Base-by-base conservation (phyloP, 768 basidiomycete species). In the Russula vinacea region DNA sequence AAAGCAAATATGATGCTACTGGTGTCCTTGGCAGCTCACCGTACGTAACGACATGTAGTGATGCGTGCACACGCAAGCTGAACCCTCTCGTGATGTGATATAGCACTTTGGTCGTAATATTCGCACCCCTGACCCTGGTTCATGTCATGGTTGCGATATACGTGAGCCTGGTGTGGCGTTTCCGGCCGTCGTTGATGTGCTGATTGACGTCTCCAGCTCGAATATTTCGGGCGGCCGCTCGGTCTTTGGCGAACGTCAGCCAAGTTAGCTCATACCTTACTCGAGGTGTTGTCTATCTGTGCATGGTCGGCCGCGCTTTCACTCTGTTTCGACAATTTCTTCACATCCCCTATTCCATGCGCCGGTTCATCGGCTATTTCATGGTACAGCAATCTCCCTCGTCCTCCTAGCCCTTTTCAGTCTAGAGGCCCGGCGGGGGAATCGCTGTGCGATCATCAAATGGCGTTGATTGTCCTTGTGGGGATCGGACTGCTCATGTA, bases 301-400 rank as follows among this genome's bases (percentile, higher is more conserved):
- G 84, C 89, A n/a, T 96, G 93, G 92, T 92, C 91, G 62, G 90
- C 92, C 37, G 87, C 89, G 17, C 81, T 95, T 59, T 91, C 92
- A 19, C 86, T 95, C 58, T 86, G 84, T 66, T 92, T 95, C 76
- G 92, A 95, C 79, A 92, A 96, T 72, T 93, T 87, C 75, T 93
- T 94, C 77, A 94, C 92, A 5, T 90, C 92, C 3, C 77, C 85
- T 26, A 83, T 95, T 52, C 87, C 89, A 37, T 96, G 94, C 70
- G 83, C 89, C 0, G 78, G 86, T 3, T 70, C 76, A 5, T 80
- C 81, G 22, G 77, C 75, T 44, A 85, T 79, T 17, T 79, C 84
- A 22, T 94, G 92, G 92, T 94, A 92, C 73, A 87, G 83, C 71
- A 69, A 84, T 59, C 72, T 92, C 10, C 79, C 83, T n/a, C 81